These are phyloP conservation scores for Pichia ethanolica DNA, from an alignment of 805 yeast species.

Conservation along the genomic window DNA sequence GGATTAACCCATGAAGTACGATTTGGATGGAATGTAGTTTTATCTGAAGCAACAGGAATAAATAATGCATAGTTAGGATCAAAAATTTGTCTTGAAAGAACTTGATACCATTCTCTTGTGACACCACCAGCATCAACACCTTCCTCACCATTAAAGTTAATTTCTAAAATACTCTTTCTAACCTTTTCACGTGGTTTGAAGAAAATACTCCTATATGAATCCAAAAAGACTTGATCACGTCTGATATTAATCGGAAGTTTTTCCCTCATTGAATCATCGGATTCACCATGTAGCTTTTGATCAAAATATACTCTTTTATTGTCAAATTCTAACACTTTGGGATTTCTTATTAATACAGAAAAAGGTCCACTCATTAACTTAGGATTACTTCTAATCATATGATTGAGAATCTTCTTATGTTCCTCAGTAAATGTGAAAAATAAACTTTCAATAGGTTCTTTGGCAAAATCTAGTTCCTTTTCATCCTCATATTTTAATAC, in stretches of 20 bases:
- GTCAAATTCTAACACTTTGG: conserved; percentile 87
- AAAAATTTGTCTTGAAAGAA: conserved; percentile 87
- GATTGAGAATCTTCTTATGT: conserved; percentile 80
- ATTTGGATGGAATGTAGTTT: conserved; percentile 92
- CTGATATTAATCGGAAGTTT: conserved; percentile 63
- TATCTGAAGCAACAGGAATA: conserved; percentile 84
- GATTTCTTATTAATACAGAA: conserved; percentile 78
- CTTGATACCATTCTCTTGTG: conserved; percentile 96
- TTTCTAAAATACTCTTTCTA: conserved; percentile 62
- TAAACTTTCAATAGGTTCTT: conserved; percentile 67
- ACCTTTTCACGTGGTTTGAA: conserved; percentile 72
- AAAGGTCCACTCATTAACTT: conserved; percentile 95
- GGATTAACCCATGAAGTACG: conserved; percentile 89
- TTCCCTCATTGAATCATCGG: conserved; percentile 30
- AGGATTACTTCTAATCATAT: conserved; percentile 86
- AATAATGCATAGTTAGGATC: conserved; percentile 92
- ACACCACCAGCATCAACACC: conserved; percentile 99
- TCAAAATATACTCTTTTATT: conserved; percentile 84
- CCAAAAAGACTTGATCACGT: conserved; percentile 87
- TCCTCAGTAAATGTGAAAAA: conserved; percentile 85
- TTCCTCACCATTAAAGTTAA: conserved; percentile 84
- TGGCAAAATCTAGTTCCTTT: conserved; percentile 55
- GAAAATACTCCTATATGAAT: conserved; percentile 76
- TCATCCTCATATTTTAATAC: conserved; percentile 58
- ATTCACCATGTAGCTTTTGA: conserved; percentile 54